Percentiles rank a stretch among this genome's conserved stretches.
phyloP scores from a whole-genome alignment of 352 stramenopile species.

The Globisporangium megalacanthum region DNA sequence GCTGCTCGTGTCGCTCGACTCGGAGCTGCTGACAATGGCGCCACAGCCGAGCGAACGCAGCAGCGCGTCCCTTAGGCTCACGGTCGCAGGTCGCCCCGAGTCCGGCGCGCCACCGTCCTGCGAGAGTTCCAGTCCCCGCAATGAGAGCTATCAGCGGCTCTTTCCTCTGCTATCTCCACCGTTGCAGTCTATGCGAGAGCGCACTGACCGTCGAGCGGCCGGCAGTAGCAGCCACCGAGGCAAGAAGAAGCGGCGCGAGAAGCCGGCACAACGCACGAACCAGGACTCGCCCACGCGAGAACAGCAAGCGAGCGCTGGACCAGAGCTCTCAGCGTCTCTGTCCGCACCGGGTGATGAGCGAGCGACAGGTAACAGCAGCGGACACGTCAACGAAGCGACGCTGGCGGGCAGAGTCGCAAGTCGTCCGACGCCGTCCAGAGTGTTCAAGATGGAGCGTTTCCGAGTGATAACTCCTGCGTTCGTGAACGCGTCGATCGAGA shows the following conservation, averaged over 20 bases:
- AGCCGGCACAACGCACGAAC: neutral
- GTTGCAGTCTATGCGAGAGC: neutral
- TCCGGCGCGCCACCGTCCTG: constrained; percentile 11
- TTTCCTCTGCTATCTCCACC: neutral
- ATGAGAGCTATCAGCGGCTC: neutral
- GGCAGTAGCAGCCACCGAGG: neutral
- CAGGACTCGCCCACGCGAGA: constrained; percentile 4
- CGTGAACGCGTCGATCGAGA: constrained; percentile 10
- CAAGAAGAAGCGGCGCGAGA: constrained; percentile 1
- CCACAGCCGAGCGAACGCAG: constrained; percentile 30
- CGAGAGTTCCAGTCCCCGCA: constrained; percentile 1
- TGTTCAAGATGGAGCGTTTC: constrained; percentile 71
- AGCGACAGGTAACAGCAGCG: constrained; percentile 4
- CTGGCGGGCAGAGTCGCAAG: constrained; percentile 26
- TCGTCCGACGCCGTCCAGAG: constrained; percentile 30
- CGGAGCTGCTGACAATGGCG: constrained; percentile 55
- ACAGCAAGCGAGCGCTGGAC: neutral
- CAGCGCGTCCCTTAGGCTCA: constrained; percentile 49
- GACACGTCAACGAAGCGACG: neutral
- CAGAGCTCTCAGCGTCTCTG: neutral
- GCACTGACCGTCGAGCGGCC: neutral
- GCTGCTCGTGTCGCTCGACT: constrained; percentile 62
- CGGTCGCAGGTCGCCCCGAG: constrained; percentile 37
- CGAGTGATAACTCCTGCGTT: constrained; percentile 53
- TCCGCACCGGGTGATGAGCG: neutral